These are phyloP conservation scores for Cinnamomum micranthum DNA, from an alignment of 164 flowering plant genomes.

Conservation along the genomic window DNA sequence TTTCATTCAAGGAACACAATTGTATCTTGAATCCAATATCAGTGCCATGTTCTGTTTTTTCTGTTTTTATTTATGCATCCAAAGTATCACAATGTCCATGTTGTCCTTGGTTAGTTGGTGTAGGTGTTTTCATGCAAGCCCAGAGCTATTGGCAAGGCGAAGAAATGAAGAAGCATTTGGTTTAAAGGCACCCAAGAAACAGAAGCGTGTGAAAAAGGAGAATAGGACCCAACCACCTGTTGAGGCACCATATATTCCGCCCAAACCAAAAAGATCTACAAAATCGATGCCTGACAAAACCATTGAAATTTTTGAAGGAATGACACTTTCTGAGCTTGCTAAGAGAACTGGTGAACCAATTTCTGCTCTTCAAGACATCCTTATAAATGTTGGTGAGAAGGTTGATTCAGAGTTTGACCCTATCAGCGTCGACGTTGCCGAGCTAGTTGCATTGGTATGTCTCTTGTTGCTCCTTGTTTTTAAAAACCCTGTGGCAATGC, in stretches of 20 bases:
- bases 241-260: conserved; percentile 75
- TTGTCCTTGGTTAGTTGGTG: conserved; percentile 3
- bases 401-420: conserved; percentile 75
- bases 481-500: too few species aligned
- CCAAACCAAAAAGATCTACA: conserved; percentile 39
- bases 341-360: conserved; percentile 61
- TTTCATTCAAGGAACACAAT: not conserved
- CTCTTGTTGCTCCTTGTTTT: not conserved
- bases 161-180: conserved; percentile 32
- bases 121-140: conserved; percentile 64
- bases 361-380: conserved; percentile 51
- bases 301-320: conserved; percentile 90
- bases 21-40: not conserved
- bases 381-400: conserved; percentile 77
- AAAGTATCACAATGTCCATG: not conserved
- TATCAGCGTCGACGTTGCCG: conserved; percentile 75
- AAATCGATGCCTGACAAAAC: conserved; percentile 48
- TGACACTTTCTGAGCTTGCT: conserved; percentile 76
- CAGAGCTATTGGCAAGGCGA: conserved; percentile 32
- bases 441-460: conserved; percentile 82
- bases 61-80: not conserved
- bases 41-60: not conserved
- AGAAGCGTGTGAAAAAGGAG: conserved; percentile 52
- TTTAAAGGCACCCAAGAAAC: conserved; percentile 40
- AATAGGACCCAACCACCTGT: conserved; percentile 57